Evolutionary conservation across 352 stramenopile species (phyloP).

Genomic region (Phytophthora constricta): DNA sequence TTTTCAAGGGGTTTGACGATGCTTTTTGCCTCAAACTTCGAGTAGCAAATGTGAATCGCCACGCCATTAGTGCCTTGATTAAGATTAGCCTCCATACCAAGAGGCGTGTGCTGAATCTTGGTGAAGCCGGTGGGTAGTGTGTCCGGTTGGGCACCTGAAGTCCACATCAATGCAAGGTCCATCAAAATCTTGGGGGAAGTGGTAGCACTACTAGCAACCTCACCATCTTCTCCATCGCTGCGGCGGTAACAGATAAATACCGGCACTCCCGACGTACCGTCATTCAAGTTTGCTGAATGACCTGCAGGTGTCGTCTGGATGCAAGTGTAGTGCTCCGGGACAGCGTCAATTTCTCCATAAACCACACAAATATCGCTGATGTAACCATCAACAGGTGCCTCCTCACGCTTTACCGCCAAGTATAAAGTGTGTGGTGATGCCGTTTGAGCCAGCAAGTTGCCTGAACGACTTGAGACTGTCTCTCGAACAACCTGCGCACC

Average conservation of each 20-base stretch:
- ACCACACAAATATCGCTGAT: constrained; percentile 84
- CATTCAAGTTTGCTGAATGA: constrained; percentile 84
- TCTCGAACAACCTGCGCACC: constrained; percentile 70
- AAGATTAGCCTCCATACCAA: constrained; percentile 89
- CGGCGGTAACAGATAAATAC: constrained; percentile 88
- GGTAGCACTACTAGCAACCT: constrained; percentile 15
- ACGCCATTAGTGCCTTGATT: constrained; percentile 81
- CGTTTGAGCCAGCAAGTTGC: constrained; percentile 79
- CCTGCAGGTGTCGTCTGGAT: constrained; percentile 73
- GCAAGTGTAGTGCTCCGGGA: constrained; percentile 81
- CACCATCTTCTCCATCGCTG: constrained; percentile 5
- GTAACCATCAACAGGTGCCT: constrained; percentile 51
- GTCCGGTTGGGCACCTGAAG: constrained; percentile 66
- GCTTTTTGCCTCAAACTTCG: constrained; percentile 60
- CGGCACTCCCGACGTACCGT: constrained; percentile 71
- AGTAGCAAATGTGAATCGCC: constrained; percentile 78
- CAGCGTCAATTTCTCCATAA: constrained; percentile 85
- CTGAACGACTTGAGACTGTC: constrained; percentile 72
- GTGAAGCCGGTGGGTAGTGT: constrained; percentile 71
- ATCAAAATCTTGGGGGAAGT: constrained; percentile 63
- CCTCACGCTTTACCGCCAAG: constrained; percentile 74
- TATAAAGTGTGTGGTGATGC: constrained; percentile 77
- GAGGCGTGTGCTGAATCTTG: constrained; percentile 86
- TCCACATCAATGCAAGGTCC: constrained; percentile 82
- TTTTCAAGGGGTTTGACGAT: constrained; percentile 70